phyloP scores from a whole-genome alignment of 768 basidiomycete genomes.

The Paxillus rubicundulus region DNA sequence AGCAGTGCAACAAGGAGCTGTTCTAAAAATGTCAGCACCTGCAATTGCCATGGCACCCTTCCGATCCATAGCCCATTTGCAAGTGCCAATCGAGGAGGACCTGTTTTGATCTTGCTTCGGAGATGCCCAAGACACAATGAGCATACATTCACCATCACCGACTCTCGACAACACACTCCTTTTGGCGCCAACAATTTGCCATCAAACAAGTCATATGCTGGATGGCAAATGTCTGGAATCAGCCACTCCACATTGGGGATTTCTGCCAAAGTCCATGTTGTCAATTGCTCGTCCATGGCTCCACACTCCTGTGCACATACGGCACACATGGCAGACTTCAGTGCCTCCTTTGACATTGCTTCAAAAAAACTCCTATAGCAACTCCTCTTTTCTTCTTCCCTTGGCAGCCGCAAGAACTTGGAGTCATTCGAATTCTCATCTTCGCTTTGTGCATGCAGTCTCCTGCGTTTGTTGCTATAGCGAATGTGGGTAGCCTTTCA shows the following conservation, averaged over 20 bases:
- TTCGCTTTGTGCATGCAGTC: too few species aligned
- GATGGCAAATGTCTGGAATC: background rate
- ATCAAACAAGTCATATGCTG: background rate
- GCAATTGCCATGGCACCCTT: constrained; percentile 23
- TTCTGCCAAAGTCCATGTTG: background rate
- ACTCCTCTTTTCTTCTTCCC: background rate
- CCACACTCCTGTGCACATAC: constrained; percentile 1
- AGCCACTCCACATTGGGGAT: background rate
- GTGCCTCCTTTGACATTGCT: background rate
- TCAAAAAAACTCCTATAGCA: background rate
- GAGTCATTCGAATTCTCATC: too few species aligned
- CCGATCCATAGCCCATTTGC: constrained; percentile 43
- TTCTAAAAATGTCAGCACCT: constrained; percentile 35
- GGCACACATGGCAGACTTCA: background rate
- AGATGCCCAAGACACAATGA: background rate
- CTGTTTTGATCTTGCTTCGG: background rate
- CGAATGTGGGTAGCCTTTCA: too few species aligned
- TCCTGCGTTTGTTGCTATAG: too few species aligned
- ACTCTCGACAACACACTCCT: background rate
- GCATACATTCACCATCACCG: background rate
- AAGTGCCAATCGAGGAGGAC: constrained; percentile 15
- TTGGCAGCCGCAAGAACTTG: background rate
- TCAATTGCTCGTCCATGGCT: background rate
- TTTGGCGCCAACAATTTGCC: background rate
- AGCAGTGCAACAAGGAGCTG: constrained; percentile 33